A percentile compares a stretch with the other conserved stretches of the same genome.
phyloP scores from a whole-genome alignment of 2,329 filamentous ascomycete genomes.

The Nigrospora oryzae region DNA sequence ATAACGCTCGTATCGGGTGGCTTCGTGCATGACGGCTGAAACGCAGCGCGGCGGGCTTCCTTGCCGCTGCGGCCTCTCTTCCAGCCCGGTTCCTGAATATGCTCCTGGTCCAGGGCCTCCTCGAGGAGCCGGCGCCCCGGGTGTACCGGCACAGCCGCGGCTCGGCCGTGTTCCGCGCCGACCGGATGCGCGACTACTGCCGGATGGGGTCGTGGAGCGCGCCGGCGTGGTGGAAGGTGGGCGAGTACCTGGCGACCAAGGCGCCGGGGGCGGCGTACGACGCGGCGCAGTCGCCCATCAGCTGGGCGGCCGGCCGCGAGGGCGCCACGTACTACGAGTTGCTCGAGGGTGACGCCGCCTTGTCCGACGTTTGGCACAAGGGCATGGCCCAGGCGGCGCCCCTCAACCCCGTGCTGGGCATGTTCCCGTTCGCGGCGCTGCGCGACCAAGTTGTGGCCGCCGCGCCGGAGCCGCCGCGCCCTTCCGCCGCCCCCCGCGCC shows the following conservation, averaged over 20 bases:
- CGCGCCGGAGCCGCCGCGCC: too few species aligned
- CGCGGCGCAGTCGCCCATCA: conserved; percentile 21
- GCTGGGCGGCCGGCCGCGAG: conserved; percentile 20
- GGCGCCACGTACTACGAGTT: conserved; percentile 26
- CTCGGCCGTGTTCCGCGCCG: not conserved
- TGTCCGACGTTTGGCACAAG: conserved; percentile 23
- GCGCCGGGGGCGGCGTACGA: conserved; percentile 20
- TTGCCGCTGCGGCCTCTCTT: too few species aligned
- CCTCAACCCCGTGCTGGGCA: conserved; percentile 23
- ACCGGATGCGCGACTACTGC: not conserved
- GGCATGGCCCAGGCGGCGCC: conserved; percentile 21
- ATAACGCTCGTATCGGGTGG: too few species aligned
- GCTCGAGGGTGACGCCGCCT: conserved; percentile 17
- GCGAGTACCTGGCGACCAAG: conserved; percentile 22
- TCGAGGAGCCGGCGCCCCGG: not conserved
- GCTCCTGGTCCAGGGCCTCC: conserved; percentile 1
- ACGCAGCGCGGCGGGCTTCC: too few species aligned
- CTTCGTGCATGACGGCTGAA: too few species aligned
- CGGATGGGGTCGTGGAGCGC: conserved; percentile 2
- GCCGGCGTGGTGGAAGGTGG: conserved; percentile 2
- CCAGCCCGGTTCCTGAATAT: conserved; percentile 1
- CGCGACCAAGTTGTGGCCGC: conserved; percentile 18
- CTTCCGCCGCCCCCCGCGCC: conserved; percentile 5
- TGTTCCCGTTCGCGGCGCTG: conserved; percentile 24
- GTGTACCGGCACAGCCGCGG: conserved; percentile 2